Evolutionary conservation across 2,329 filamentous ascomycete genomes (phyloP).

Genomic region (Alternaria dauci): DNA sequence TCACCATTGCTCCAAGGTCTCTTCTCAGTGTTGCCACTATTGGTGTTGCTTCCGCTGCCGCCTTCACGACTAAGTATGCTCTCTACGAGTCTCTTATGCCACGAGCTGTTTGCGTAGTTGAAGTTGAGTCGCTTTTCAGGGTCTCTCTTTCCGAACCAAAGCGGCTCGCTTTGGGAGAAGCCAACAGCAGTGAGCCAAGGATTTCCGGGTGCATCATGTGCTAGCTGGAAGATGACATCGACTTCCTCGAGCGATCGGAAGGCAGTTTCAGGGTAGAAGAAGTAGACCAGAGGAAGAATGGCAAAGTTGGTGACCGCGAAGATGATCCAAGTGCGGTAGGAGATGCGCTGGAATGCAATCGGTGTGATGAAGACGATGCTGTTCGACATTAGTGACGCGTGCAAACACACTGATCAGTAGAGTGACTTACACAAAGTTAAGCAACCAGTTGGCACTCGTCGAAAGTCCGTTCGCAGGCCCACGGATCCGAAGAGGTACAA

Average conservation of each 20-base stretch:
- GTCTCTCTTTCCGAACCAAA: slow-evolving; percentile 65
- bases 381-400: slow-evolving; percentile 43
- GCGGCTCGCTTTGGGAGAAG: slow-evolving; percentile 60
- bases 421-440: slow-evolving; percentile 55
- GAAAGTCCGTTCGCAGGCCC: slow-evolving; percentile 86
- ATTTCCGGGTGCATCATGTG: slow-evolving; percentile 59
- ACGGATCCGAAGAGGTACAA: slow-evolving; percentile 87
- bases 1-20: slow-evolving; percentile 5
- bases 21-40: slow-evolving; percentile 11
- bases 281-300: slow-evolving; percentile 64
- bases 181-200: slow-evolving; percentile 59
- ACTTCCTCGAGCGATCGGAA: slow-evolving; percentile 69
- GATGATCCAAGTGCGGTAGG: slow-evolving; percentile 66
- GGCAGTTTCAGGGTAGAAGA: slow-evolving; percentile 69
- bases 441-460: slow-evolving; percentile 90
- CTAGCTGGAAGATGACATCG: slow-evolving; percentile 67
- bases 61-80: slow-evolving; percentile 24
- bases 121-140: slow-evolving; percentile 58
- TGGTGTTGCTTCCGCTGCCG: slow-evolving; percentile 24
- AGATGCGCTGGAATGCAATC: slow-evolving; percentile 64
- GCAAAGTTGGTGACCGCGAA: slow-evolving; percentile 63
- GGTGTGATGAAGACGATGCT: slow-evolving; percentile 73
- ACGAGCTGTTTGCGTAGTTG: slow-evolving; percentile 52
- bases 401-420: background rate
- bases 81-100: slow-evolving; percentile 34